A percentile compares a stretch with the other conserved stretches of the same genome.
Evolutionary conservation across 164 flowering plant genomes (phyloP).

Genomic region (Malania oleifera): DNA sequence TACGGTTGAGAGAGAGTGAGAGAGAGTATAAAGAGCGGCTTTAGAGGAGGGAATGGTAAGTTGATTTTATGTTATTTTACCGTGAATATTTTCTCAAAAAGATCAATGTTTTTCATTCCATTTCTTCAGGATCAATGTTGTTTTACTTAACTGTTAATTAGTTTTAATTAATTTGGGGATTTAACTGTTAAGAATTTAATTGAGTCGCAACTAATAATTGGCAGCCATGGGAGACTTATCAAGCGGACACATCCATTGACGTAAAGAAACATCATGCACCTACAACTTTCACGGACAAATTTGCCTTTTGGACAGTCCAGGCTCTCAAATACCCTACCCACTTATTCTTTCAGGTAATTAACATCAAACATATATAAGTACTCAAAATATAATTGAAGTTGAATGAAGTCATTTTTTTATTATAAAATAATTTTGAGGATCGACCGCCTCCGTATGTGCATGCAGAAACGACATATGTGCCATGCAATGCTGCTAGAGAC

Average conservation of each 20-base stretch:
- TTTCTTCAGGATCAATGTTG: too few relatives aligned
- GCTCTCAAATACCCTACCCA: slow-evolving; percentile 1
- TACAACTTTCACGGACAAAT: slow-evolving; percentile 1
- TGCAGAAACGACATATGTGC: slow-evolving; percentile 37
- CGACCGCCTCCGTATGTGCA: not conserved
- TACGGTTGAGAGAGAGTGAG: too few relatives aligned
- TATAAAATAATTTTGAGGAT: not conserved
- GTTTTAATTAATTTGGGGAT: too few relatives aligned
- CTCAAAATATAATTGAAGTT: too few relatives aligned
- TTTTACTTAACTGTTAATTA: too few relatives aligned
- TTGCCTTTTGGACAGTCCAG: slow-evolving; percentile 10
- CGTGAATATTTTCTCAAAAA: too few relatives aligned
- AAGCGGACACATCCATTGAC: slow-evolving; percentile 5
- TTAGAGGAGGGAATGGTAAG: too few relatives aligned
- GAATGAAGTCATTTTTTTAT: not conserved
- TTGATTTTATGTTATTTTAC: too few relatives aligned
- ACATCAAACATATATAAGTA: too few relatives aligned
- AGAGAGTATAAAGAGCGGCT: too few relatives aligned
- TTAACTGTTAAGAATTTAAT: too few relatives aligned
- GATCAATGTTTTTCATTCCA: too few relatives aligned
- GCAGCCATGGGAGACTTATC: slow-evolving; percentile 10
- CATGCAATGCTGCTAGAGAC: slow-evolving; percentile 49
- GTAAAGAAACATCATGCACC: slow-evolving; percentile 4
- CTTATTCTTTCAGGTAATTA: slow-evolving; percentile 9
- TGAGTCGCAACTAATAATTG: not conserved